phyloP scores from a whole-genome alignment of 768 basidiomycete species.

The Solioccasus polychromus region DNA sequence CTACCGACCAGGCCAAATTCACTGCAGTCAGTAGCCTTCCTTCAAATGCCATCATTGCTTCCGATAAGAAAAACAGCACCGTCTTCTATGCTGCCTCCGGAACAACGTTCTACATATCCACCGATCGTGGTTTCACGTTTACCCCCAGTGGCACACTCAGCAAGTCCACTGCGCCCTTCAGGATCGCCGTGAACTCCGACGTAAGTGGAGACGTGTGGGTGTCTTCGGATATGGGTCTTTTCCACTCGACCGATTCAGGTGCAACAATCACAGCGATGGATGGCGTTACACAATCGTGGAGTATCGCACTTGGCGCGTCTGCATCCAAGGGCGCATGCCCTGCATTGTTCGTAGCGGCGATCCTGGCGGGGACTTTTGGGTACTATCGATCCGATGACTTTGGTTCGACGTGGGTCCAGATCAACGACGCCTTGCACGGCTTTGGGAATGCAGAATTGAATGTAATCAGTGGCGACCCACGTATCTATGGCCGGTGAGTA shows the following conservation, averaged over 20 bases:
- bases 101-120: slow-evolving; percentile 58
- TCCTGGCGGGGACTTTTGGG: neutral
- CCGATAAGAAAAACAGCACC: slow-evolving; percentile 56
- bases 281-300: slow-evolving; percentile 6
- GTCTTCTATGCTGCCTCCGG: slow-evolving; percentile 60
- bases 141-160: slow-evolving; percentile 22
- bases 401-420: slow-evolving; percentile 56
- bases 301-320: slow-evolving; percentile 6
- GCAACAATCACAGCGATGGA: neutral
- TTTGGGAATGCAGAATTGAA: slow-evolving; percentile 51
- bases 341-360: slow-evolving; percentile 7
- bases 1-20: slow-evolving; percentile 7
- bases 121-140: slow-evolving; percentile 47
- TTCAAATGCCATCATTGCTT: slow-evolving; percentile 51
- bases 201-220: slow-evolving; percentile 9
- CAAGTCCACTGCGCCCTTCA: slow-evolving; percentile 5
- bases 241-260: neutral
- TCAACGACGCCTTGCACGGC: slow-evolving; percentile 56
- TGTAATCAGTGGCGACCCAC: slow-evolving; percentile 39
- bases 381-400: slow-evolving; percentile 53
- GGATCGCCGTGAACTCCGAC: slow-evolving; percentile 7
- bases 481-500: slow-evolving; percentile 11
- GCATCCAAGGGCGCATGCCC: neutral
- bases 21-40: slow-evolving; percentile 41
- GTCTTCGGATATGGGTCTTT: slow-evolving; percentile 9